Evolutionary conservation across 495 filamentous ascomycete species (phyloP), one percentile per base, ranked within the genome.

Genomic region (Cenococcum geophilum): DNA sequence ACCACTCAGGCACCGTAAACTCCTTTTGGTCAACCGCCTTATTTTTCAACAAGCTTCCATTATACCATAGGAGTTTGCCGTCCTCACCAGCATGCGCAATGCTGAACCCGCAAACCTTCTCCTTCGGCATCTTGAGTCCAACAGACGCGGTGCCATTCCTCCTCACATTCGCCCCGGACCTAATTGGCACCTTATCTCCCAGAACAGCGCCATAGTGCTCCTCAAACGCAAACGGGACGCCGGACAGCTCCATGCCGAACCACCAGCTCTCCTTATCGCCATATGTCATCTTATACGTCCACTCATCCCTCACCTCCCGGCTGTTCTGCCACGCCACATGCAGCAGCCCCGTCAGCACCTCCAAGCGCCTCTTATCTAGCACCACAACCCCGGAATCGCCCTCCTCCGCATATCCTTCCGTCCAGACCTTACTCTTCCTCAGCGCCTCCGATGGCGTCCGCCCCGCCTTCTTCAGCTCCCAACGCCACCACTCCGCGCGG

Each of bases 221-320:
- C 32, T 68, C 63, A 53, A 73, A 72, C 5, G 68, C 47, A 55
- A 72, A 75, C 18, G 40, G 42, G 22, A 55, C 62, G 16, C 67
- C 71, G 18, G 61, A 57, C 27, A 75, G 65, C 60, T 71, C 61
- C 49, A 72, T 60, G 0, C 72, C 72, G 43, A 72, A 63, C 70
- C 70, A 73, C 64, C 69, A 75, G 20, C 50, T 71, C 55, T 74
- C 72, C 63, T 73, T 72, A 58, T 73, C 72, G 5, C 72, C 72
- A 22, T 72, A 63, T 36, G 62, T 68, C 49, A 68, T 57, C 55
- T 64, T 63, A 34, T 71, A 74, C 12, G 71, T 71, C 16, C 58
- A 66, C 45, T 63, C 59, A 14, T 71, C 59, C 10, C 70, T 59
- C 21, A 68, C 66, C 14, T 21, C 60, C 35, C 45, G 51, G 4